Evolutionary conservation across 257 asterid species (phyloP).

Genomic region (Nicotiana attenuata): DNA sequence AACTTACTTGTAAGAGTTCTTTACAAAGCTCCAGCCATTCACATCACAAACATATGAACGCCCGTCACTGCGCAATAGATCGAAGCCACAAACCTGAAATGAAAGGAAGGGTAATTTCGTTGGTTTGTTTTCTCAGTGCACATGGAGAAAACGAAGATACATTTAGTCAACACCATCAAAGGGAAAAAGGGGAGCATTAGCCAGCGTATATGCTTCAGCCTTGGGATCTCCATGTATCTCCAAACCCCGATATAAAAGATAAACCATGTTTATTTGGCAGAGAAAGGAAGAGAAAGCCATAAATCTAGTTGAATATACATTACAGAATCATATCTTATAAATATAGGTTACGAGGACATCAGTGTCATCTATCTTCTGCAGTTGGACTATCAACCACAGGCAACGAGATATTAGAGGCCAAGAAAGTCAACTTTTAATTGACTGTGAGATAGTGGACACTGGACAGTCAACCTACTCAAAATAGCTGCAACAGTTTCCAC

Average conservation of each 20-base stretch:
- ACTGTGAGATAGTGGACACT: background rate
- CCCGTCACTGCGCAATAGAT: slow-evolving; percentile 95
- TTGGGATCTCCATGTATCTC: background rate
- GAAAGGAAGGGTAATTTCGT: background rate
- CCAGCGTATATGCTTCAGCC: background rate
- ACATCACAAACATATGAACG: slow-evolving; percentile 97
- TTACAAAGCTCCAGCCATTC: slow-evolving; percentile 98
- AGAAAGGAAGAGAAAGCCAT: background rate
- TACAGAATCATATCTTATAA: background rate
- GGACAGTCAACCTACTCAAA: background rate
- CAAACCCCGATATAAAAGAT: background rate
- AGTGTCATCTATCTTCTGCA: background rate
- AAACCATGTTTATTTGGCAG: background rate
- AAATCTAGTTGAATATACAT: background rate
- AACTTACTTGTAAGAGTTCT: slow-evolving; percentile 87
- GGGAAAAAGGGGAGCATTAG: background rate
- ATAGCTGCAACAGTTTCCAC: slow-evolving; percentile 2
- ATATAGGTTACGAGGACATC: background rate
- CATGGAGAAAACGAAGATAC: background rate
- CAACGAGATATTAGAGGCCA: background rate
- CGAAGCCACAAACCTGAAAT: slow-evolving; percentile 97
- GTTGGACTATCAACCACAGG: background rate
- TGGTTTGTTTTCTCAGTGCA: background rate
- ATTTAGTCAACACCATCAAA: background rate
- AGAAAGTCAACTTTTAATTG: background rate